Base-by-base conservation (phyloP, 192 early-diverging fungal genomes). In the Dissophora globulifera region DNA sequence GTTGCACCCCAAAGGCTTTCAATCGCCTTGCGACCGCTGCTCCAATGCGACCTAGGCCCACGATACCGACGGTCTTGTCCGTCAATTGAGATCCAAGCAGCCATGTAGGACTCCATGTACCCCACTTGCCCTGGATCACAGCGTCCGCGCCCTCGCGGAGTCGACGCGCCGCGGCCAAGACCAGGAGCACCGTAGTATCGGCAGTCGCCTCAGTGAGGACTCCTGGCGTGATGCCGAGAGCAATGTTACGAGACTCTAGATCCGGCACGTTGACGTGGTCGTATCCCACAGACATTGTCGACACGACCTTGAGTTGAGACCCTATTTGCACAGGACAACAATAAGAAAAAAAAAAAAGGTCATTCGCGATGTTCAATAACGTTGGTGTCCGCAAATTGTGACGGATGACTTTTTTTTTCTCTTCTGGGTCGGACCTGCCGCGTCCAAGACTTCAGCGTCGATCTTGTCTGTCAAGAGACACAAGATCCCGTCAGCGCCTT, bases 151-250 rank as follows among this genome's bases (percentile, higher is more conserved):
- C 61, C 30, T 88, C 84, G 35, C 87, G 88, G 48, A 92, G 83
- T 29, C 88, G 81, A 30, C 95, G 85, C 11, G 87, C 79, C 0
- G 91, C 91, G 31, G 90, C 85, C 29, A 97, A 78, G 16, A 91
- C 83, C 55, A 97, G 78, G n/a, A 93, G 81, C 4, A 91, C 83
- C 0, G 93, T 89, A 6, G 93, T 82, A 38, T 95, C 94, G 6
- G 95, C 95, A 13, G 91, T 92, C 0, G 94, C 94, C 58, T 95
- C 93, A 0, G 95, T 97, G 38, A 95, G 81, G 1, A 95, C 95
- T 53, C 91, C 91, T 6, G 95, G 93, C 1, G 95, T 97, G 67
- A 92, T 87, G 5, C 94, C 94, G 7, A 97, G 60, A 17, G 48
- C 42, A n/a, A 94, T 72, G 2, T 80, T 79, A 19, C 84, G 80